These are phyloP conservation scores for Pleomassaria siparia DNA, from an alignment of 2,329 filamentous ascomycete species.

Conservation along the genomic window DNA sequence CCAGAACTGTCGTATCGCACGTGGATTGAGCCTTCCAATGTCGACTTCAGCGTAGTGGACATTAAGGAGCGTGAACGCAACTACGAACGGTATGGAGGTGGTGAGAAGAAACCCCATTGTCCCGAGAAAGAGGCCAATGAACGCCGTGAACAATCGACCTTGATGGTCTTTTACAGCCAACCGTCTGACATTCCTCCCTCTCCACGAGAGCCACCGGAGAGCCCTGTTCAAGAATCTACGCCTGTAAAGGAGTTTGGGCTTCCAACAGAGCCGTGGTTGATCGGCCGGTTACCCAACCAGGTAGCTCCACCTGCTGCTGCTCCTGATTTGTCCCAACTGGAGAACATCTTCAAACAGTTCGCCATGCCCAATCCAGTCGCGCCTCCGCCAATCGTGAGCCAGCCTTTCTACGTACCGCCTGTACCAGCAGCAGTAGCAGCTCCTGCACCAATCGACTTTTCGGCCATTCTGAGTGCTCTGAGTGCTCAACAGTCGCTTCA, in stretches of 20 bases:
- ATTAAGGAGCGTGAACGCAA: slow-evolving; percentile 47
- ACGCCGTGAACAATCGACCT: slow-evolving; percentile 48
- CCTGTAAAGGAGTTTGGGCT: slow-evolving; percentile 42
- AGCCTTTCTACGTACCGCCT: slow-evolving; percentile 22
- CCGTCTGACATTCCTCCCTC: slow-evolving; percentile 49
- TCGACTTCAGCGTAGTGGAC: slow-evolving; percentile 49
- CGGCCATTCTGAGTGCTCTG: slow-evolving; percentile 32
- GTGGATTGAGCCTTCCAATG: slow-evolving; percentile 35
- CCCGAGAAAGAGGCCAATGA: slow-evolving; percentile 48
- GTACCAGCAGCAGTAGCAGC: slow-evolving; percentile 19
- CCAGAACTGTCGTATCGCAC: slow-evolving; percentile 38
- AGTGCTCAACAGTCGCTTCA: slow-evolving; percentile 12
- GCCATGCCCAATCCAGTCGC: slow-evolving; percentile 13
- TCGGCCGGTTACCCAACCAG: slow-evolving; percentile 25
- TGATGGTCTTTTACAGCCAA: slow-evolving; percentile 51
- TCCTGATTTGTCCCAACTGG: slow-evolving; percentile 23
- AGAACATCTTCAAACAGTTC: slow-evolving; percentile 33
- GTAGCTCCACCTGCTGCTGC: slow-evolving; percentile 12
- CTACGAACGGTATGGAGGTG: slow-evolving; percentile 50
- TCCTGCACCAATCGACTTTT: slow-evolving; percentile 21
- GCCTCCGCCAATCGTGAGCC: slow-evolving; percentile 14
- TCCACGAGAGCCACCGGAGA: slow-evolving; percentile 48
- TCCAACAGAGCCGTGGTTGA: slow-evolving; percentile 30
- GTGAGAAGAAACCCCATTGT: slow-evolving; percentile 41
- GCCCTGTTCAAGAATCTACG: slow-evolving; percentile 30